Conservation (phyloP, 805 yeast species). For the Saturnispora sanitii region DNA sequence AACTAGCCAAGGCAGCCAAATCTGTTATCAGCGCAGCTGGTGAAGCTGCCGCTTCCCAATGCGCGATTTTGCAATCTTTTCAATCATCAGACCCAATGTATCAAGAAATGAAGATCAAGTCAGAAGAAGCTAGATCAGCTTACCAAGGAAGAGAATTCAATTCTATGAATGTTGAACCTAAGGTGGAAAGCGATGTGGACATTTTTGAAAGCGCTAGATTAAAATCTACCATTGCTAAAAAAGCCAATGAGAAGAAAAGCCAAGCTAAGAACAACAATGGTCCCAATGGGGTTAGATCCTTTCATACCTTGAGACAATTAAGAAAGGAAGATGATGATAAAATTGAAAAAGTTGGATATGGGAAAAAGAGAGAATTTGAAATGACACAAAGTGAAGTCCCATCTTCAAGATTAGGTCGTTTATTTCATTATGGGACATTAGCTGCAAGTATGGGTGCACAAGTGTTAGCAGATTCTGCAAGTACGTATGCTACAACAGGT, state of each 20-base stretch:
- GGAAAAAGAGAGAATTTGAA: constrained; percentile 33
- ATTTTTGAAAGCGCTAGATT: constrained; percentile 27
- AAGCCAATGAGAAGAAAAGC: background rate
- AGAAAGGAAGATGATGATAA: constrained; percentile 1
- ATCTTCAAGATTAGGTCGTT: constrained; percentile 71
- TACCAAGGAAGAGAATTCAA: constrained; percentile 13
- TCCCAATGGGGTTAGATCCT: constrained; percentile 10
- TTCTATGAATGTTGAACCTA: constrained; percentile 8
- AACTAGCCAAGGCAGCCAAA: constrained; percentile 21
- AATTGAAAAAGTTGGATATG: constrained; percentile 22
- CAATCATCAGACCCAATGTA: constrained; percentile 21
- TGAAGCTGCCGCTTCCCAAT: constrained; percentile 12
- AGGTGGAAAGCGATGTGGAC: constrained; percentile 17
- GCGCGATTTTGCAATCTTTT: constrained; percentile 18
- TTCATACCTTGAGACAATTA: constrained; percentile 8
- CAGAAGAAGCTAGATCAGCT: constrained; percentile 19
- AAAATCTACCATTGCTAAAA: constrained; percentile 19
- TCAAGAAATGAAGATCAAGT: constrained; percentile 17
- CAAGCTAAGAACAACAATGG: background rate
- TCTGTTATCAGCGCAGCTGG: constrained; percentile 20
- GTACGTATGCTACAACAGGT: constrained; percentile 46
- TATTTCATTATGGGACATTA: constrained; percentile 85
- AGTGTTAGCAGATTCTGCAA: constrained; percentile 67
- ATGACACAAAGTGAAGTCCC: constrained; percentile 71
- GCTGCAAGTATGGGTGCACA: constrained; percentile 89